Evolutionary conservation across 208 protist genomes (phyloP), one percentile per base, ranked within the genome.

Genomic region (Wallacemonas collosoma): DNA sequence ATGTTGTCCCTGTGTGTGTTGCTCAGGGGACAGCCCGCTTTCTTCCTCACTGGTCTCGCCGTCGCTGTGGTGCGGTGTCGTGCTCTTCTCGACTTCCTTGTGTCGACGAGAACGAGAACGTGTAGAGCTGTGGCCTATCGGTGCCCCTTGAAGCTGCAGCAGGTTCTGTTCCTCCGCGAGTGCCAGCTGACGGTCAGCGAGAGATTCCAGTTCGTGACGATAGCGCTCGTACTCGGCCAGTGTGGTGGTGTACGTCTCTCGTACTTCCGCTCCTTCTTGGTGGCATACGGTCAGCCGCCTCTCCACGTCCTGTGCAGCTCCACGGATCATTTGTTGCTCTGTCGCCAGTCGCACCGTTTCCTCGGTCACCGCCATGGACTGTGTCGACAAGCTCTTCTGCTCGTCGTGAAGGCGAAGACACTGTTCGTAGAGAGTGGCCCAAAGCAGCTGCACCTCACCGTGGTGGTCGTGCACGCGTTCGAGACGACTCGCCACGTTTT

Each of bases 281-380:
- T 64, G 64, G 56, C 69, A 73, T 14, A 63, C 60, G 8, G 51
- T 57, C 11, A 47, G 56, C 45, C 72, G 38, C 43, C 41, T 47
- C 36, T 55, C 72, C 55, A 80, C 57, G 45, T 66, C 48, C 38
- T 53, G 62, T 9, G 70, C 78, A 35, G 71, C 44, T 43, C 71
- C 56, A 15, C 75, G 56, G 15, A 94, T 69, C 8, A 71, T 41
- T 40, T 77, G 69, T 45, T 67, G 57, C 69, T 72, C 76, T 11
- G 63, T 73, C 9, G 62, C 75, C n/a, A 79, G 38, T 15, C 77
- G 72, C 60, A 82, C 76, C 47, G 72, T 65, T 38, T 81, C 68
- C 38, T 35, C 38, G 43, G 48, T 26, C 66, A 71, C 51, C 5
- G 48, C 56, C 1, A n/a, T 2, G 44, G 48, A 62, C 66, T 74